These are phyloP conservation scores for Leccinum subgranulosum DNA, from an alignment of 768 basidiomycete species.

Conservation along the genomic window DNA sequence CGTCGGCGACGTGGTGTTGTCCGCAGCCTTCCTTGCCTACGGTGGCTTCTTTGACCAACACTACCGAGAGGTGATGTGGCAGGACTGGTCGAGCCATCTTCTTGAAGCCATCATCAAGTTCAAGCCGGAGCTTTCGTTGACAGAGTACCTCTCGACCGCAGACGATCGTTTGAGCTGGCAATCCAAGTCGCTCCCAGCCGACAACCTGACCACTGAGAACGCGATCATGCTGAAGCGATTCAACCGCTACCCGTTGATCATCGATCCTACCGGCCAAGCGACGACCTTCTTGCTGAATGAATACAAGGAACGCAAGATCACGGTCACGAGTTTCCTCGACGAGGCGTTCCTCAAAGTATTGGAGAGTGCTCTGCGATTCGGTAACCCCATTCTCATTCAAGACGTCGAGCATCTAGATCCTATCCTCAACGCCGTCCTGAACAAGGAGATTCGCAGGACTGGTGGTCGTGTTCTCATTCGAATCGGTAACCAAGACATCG, in stretches of 20 bases:
- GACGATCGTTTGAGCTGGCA: slow-evolving; percentile 97
- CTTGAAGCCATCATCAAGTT: slow-evolving; percentile 86
- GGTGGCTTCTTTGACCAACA: slow-evolving; percentile 98
- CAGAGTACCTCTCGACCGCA: slow-evolving; percentile 95
- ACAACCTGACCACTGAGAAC: slow-evolving; percentile 95
- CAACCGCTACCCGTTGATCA: slow-evolving; percentile 95
- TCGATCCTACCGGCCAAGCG: slow-evolving; percentile 98
- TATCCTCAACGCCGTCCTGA: slow-evolving; percentile 94
- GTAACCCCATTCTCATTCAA: slow-evolving; percentile 95
- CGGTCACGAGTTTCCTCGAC: slow-evolving; percentile 97
- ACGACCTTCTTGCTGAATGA: slow-evolving; percentile 92
- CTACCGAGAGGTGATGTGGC: slow-evolving; percentile 96
- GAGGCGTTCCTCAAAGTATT: slow-evolving; percentile 98
- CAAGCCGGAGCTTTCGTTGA: slow-evolving; percentile 88
- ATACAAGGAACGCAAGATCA: slow-evolving; percentile 95
- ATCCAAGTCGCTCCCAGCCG: slow-evolving; percentile 91
- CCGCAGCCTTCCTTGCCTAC: slow-evolving; percentile 95
- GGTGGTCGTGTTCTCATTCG: slow-evolving; percentile 97
- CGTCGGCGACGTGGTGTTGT: slow-evolving; percentile 93
- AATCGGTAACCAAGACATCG: slow-evolving; percentile 96
- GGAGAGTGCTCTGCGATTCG: slow-evolving; percentile 98
- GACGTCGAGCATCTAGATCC: slow-evolving; percentile 98
- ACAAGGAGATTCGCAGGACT: slow-evolving; percentile 93
- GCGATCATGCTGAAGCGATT: slow-evolving; percentile 99
- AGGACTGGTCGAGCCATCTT: slow-evolving; percentile 90